Evolutionary conservation across 768 basidiomycete species (phyloP).

Genomic region (Trametes coccinea): DNA sequence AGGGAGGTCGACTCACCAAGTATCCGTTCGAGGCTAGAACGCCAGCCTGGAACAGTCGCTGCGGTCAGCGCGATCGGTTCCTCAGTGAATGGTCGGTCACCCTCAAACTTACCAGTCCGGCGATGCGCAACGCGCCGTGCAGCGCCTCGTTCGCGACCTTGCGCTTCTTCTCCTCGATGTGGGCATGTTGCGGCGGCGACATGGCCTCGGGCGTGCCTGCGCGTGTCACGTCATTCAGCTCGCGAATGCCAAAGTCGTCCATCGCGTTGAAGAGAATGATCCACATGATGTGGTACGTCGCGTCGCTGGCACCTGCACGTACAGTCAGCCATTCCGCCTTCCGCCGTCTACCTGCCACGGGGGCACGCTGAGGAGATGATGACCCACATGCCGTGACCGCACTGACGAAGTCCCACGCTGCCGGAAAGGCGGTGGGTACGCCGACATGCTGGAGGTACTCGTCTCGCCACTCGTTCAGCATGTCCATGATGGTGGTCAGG

Average conservation of each 20-base stretch:
- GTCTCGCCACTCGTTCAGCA: conserved; percentile 73
- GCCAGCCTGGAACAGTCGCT: conserved; percentile 50
- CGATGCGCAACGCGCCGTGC: conserved; percentile 83
- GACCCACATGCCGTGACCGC: conserved; percentile 63
- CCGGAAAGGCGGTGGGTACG: conserved; percentile 81
- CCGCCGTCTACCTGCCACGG: background rate
- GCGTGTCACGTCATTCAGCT: conserved; percentile 54
- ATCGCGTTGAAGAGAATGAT: conserved; percentile 79
- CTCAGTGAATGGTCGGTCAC: too few species aligned
- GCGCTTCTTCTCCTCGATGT: conserved; percentile 63
- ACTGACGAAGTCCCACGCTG: conserved; percentile 87
- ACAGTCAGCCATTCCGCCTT: conserved; percentile 39
- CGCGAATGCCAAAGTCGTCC: conserved; percentile 82
- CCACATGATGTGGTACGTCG: conserved; percentile 93
- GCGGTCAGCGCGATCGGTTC: background rate
- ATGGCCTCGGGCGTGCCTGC: conserved; percentile 37
- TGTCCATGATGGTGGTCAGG: conserved; percentile 54
- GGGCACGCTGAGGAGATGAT: background rate
- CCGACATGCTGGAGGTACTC: conserved; percentile 76
- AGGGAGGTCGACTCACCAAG: conserved; percentile 48
- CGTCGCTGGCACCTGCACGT: conserved; percentile 75
- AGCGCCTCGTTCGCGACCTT: conserved; percentile 81
- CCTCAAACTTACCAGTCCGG: conserved; percentile 71
- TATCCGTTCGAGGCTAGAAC: conserved; percentile 89
- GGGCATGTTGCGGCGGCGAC: conserved; percentile 41